Evolutionary conservation across 345 rosid species (phyloP).

Genomic region (Mercurialis annua): DNA sequence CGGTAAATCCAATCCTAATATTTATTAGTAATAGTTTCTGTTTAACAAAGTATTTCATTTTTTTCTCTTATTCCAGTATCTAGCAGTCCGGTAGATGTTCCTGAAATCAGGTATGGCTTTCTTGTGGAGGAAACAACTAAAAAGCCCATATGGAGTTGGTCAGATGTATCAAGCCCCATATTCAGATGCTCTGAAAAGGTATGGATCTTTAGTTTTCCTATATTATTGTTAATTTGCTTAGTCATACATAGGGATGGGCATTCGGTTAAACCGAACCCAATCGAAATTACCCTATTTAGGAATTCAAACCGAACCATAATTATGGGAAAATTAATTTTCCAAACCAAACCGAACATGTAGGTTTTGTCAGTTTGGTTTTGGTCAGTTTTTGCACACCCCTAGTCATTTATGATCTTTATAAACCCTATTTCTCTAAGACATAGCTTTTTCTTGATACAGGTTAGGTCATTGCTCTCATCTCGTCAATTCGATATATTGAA

Average conservation of each 20-base stretch:
- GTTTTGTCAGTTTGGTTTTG: too few relatives aligned
- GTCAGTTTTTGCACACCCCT: too few relatives aligned
- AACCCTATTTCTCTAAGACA: conserved; percentile 7
- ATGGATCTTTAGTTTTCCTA: conserved; percentile 6
- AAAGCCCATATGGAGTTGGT: conserved; percentile 64
- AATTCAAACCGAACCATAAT: too few relatives aligned
- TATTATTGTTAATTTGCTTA: not conserved
- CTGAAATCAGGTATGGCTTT: conserved; percentile 68
- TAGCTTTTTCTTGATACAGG: conserved; percentile 42
- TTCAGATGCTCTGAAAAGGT: conserved; percentile 66
- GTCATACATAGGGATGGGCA: too few relatives aligned
- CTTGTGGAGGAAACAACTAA: conserved; percentile 37
- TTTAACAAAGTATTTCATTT: conserved; percentile 10
- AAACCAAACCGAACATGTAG: too few relatives aligned
- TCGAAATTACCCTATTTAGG: too few relatives aligned
- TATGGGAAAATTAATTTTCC: too few relatives aligned
- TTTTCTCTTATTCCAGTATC: conserved; percentile 44
- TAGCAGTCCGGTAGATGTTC: conserved; percentile 81
- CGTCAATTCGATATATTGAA: conserved; percentile 54
- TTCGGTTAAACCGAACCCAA: too few relatives aligned
- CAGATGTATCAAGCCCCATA: conserved; percentile 54
- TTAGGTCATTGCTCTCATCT: conserved; percentile 49
- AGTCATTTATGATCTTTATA: conserved; percentile 11
- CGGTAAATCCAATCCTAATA: conserved; percentile 40
- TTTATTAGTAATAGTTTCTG: conserved; percentile 2